phyloP scores from a whole-genome alignment of 495 filamentous ascomycete genomes.

The Bombardia bombarda region DNA sequence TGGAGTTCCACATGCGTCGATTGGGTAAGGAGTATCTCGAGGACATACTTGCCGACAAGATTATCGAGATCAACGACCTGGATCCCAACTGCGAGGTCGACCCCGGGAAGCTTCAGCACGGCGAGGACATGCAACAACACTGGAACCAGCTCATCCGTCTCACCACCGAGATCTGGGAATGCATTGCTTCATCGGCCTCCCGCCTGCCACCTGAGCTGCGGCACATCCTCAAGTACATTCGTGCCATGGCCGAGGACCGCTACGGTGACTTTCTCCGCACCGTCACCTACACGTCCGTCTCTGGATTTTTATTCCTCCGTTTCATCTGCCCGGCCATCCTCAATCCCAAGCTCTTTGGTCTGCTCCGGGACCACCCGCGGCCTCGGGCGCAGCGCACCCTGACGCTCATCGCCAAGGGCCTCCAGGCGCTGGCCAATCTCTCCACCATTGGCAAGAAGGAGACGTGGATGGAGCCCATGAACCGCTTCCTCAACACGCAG shows the following conservation, averaged over 20 bases:
- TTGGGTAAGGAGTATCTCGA: conserved; percentile 90
- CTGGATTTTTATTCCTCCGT: conserved; percentile 89
- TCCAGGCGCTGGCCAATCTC: conserved; percentile 94
- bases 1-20: conserved; percentile 93
- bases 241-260: conserved; percentile 88
- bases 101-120: conserved; percentile 61
- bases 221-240: conserved; percentile 83
- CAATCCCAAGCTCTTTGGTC: conserved; percentile 91
- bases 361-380: conserved; percentile 79
- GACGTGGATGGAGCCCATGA: conserved; percentile 99
- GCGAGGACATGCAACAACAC: conserved; percentile 72
- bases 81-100: conserved; percentile 95
- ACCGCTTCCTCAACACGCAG: conserved; percentile 58
- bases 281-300: conserved; percentile 93
- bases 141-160: conserved; percentile 72
- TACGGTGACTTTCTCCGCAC: conserved; percentile 93
- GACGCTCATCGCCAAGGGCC: conserved; percentile 87
- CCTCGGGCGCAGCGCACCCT: conserved; percentile 81
- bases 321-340: conserved; percentile 96
- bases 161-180: conserved; percentile 77
- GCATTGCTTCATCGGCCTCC: conserved; percentile 62
- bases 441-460: conserved; percentile 92
- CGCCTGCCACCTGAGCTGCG: conserved; percentile 79
- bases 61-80: conserved; percentile 77
- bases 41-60: conserved; percentile 76